phyloP scores from a whole-genome alignment of 176 grass and related monocot species.

The Cenchrus purpureus region DNA sequence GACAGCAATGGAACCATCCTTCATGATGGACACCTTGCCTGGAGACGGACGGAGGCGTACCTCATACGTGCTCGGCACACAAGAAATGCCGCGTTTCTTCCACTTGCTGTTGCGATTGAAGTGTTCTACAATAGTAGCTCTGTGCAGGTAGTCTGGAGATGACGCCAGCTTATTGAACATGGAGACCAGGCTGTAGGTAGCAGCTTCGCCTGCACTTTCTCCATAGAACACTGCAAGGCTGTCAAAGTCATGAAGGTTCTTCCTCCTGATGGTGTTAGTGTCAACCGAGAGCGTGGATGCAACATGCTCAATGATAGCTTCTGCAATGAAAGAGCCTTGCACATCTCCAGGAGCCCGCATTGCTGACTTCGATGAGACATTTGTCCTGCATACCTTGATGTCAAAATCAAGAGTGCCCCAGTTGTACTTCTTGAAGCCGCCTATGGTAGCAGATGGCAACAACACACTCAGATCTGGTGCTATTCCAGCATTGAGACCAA shows the following conservation, averaged over 20 bases:
- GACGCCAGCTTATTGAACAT: conserved; percentile 70
- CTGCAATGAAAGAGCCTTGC: conserved; percentile 85
- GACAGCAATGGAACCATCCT: conserved; percentile 82
- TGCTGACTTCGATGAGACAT: conserved; percentile 61
- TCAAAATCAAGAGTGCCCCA: conserved; percentile 76
- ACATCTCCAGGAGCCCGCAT: conserved; percentile 73
- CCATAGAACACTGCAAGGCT: conserved; percentile 65
- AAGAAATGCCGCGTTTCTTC: conserved; percentile 88
- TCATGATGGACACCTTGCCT: conserved; percentile 83
- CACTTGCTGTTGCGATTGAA: conserved; percentile 72
- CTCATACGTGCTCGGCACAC: conserved; percentile 59
- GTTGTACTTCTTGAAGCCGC: conserved; percentile 74
- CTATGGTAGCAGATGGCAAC: conserved; percentile 16
- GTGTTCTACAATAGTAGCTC: conserved; percentile 37
- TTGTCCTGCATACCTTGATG: conserved; percentile 79
- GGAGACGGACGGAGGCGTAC: conserved; percentile 40
- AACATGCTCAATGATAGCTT: conserved; percentile 85
- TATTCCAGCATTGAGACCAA: conserved; percentile 64
- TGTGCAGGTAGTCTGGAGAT: conserved; percentile 54
- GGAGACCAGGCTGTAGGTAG: conserved; percentile 65
- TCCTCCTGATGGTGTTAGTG: conserved; percentile 60
- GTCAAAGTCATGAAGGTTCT: conserved; percentile 73
- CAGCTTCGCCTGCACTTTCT: conserved; percentile 38
- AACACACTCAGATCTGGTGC: conserved; percentile 39
- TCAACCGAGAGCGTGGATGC: conserved; percentile 61